Conservation (phyloP, 169 alveolate species). For the Plasmodium coatneyi region DNA sequence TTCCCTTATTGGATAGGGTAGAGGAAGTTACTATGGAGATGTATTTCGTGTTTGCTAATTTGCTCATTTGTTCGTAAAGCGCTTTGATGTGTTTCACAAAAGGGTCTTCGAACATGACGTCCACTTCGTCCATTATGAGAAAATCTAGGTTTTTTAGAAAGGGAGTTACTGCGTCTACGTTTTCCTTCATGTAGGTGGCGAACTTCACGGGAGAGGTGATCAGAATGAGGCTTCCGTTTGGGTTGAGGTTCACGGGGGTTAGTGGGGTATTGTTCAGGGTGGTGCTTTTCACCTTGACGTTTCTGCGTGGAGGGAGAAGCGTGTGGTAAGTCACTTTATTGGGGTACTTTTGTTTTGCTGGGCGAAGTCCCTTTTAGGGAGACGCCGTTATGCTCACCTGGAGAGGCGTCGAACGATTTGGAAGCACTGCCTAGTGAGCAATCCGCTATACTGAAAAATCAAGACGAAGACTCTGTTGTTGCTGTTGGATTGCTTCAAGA, state of each 20-base stretch:
- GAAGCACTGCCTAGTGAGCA: constrained; percentile 38
- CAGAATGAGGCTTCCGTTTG: not conserved
- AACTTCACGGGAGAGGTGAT: constrained; percentile 36
- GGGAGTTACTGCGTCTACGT: not conserved
- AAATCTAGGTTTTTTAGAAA: constrained; percentile 36
- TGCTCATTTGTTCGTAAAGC: constrained; percentile 27
- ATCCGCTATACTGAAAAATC: constrained; percentile 44
- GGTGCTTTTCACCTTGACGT: constrained; percentile 12
- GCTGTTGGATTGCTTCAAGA: constrained; percentile 7
- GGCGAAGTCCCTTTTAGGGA: not conserved
- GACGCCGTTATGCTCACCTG: not conserved
- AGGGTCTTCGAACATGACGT: constrained; percentile 47
- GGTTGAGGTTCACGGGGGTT: not conserved
- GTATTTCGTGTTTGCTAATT: not conserved
- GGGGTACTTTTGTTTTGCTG: not conserved
- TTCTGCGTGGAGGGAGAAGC: not conserved
- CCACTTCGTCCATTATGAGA: constrained; percentile 69
- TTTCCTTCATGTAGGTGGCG: constrained; percentile 47
- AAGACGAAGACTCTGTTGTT: not conserved
- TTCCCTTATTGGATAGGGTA: constrained; percentile 47
- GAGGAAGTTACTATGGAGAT: constrained; percentile 54
- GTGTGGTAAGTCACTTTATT: not conserved
- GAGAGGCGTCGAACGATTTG: constrained; percentile 37
- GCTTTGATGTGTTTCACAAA: constrained; percentile 15
- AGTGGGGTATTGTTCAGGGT: not conserved